Base-by-base conservation (phyloP, 331 rosid genomes). In the Quercus tomentella region DNA sequence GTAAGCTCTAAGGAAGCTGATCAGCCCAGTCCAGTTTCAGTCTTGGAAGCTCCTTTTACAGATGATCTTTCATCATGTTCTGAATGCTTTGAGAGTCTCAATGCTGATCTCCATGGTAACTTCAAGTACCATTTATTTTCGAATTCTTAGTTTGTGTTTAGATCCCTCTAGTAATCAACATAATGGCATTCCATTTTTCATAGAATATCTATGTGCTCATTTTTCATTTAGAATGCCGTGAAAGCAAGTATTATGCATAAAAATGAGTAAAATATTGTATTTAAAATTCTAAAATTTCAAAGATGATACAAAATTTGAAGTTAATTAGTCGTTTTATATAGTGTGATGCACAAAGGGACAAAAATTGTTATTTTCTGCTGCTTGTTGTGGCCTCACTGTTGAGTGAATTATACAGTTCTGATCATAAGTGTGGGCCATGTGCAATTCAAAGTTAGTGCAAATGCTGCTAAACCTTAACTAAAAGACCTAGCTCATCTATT, bases 1-100 rank as follows among this genome's bases (percentile, higher is more conserved):
- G 80, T 79, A 25, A 84, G 86, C 78, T 80, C 89, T 31, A 95
- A 96, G 89, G 99, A 91, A 66, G 90, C 90, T 80, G 98, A 96
- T 76, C 99, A 93, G 74, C 99, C 98, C 37, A 96, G 99, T 86
- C 99, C 99, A 18, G 91, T 93, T 85, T 96, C 99, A 70, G 93
- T 93, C 78, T 85, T 96, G 45, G 97, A 93, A 80, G 90, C 93
- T 82, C 87, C 97, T 57, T 91, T 89, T 70, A 82, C 84, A 0
- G 98, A 93, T 86, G 96, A 96, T 75, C 43, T 90, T 56, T 90
- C 99, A 74, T 91, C 98, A 33, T 86, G 89, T 81, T 90, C 99
- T 18, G 99, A 90, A 78, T 96, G 98, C 83, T 96, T 96, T 74
- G 97, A 84, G 84, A 89, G 90, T 87, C 88, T 96, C 77, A 96